A percentile compares a stretch with the other conserved stretches of the same genome.
Conservation (phyloP, 768 basidiomycete species). For the Gyrodon lividus region DNA sequence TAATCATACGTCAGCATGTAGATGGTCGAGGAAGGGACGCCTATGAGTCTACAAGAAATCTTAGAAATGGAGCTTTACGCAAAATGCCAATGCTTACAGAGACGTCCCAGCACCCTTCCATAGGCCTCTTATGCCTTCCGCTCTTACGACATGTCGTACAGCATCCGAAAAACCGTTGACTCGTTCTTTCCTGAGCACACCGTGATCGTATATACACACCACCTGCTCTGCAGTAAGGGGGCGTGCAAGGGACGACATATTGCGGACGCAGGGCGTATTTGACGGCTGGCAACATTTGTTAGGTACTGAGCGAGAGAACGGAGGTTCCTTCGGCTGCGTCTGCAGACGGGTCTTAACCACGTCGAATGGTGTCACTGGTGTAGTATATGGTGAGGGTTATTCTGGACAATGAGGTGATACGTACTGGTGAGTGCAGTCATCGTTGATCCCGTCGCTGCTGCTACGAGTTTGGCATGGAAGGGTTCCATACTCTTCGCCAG, state of each 20-base stretch:
- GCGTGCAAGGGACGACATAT: conserved; percentile 72
- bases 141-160: conserved; percentile 71
- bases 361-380: conserved; percentile 97
- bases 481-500: conserved; percentile 52
- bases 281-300: conserved; percentile 71
- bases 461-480: conserved; percentile 76
- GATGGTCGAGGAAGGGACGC: conserved; percentile 86
- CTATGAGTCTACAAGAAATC: conserved; percentile 60
- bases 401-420: conserved; percentile 21
- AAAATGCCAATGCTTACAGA: conserved; percentile 50
- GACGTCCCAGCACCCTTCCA: conserved; percentile 97
- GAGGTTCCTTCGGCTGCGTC: conserved; percentile 69
- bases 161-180: conserved; percentile 88
- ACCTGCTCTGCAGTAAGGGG: conserved; percentile 58
- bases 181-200: conserved; percentile 64
- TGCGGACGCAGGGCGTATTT: conserved; percentile 55
- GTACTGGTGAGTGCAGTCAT: conserved; percentile 81
- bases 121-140: conserved; percentile 79
- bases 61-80: conserved; percentile 8
- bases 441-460: conserved; percentile 76
- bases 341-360: conserved; percentile 96
- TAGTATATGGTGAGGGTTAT: conserved; percentile 6
- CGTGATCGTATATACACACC: conserved; percentile 79
- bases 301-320: conserved; percentile 52
- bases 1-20: conserved; percentile 98